Conservation (phyloP, 2,329 filamentous ascomycete genomes). For the Didymella exigua region DNA sequence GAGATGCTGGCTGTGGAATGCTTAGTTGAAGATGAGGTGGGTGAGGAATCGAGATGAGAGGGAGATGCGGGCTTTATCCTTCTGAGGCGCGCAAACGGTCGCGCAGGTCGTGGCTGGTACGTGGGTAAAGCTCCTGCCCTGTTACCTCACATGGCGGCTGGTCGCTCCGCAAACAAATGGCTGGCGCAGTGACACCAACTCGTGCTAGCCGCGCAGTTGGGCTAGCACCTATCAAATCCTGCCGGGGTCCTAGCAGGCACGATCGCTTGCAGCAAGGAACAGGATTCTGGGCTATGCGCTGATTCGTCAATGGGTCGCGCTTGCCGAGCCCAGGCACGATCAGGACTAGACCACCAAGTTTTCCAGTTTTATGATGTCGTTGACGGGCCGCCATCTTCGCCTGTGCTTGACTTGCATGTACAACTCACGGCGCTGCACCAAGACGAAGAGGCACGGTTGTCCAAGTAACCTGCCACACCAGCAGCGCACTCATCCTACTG, state of each 20-base stretch:
- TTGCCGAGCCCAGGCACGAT: conserved; percentile 12
- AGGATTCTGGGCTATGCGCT: background rate
- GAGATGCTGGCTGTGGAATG: conserved; percentile 17
- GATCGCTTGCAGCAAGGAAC: conserved; percentile 25
- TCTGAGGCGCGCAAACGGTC: conserved; percentile 12
- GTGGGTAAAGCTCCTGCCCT: conserved; percentile 16
- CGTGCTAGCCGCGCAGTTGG: conserved; percentile 1
- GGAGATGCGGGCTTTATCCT: conserved; percentile 18
- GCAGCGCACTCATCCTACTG: conserved; percentile 2
- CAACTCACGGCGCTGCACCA: conserved; percentile 18
- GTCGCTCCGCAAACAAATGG: conserved; percentile 24
- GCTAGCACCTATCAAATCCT: background rate
- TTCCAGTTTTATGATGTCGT: conserved; percentile 29
- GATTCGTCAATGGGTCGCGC: conserved; percentile 25
- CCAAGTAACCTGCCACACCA: conserved; percentile 22
- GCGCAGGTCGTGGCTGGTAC: conserved; percentile 19
- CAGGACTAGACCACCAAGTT: conserved; percentile 8
- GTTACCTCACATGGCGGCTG: conserved; percentile 14
- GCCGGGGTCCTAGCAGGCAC: conserved; percentile 25
- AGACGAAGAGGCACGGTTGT: conserved; percentile 3
- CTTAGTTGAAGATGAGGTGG: conserved; percentile 16
- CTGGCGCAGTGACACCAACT: conserved; percentile 22
- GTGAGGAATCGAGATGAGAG: conserved; percentile 11
- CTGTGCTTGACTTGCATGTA: conserved; percentile 23
- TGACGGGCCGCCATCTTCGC: conserved; percentile 3